Conservation (phyloP, 2,329 filamentous ascomycete genomes). For the Rhexocercosporidium sp. region DNA sequence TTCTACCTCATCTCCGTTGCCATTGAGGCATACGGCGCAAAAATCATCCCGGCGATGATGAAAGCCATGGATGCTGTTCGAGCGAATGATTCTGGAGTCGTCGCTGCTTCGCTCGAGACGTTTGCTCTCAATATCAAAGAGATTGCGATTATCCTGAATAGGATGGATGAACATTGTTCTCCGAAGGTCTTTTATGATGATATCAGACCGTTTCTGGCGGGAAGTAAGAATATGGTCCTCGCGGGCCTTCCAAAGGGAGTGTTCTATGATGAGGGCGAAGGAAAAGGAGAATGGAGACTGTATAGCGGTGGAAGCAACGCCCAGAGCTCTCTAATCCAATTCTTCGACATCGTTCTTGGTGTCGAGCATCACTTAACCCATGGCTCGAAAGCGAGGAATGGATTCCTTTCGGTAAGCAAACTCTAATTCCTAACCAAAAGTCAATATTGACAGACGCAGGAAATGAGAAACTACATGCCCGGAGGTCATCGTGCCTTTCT, state of each 20-base stretch:
- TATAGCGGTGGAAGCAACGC: slow-evolving; percentile 92
- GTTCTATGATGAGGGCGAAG: slow-evolving; percentile 78
- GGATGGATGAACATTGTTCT: slow-evolving; percentile 90
- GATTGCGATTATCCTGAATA: slow-evolving; percentile 69
- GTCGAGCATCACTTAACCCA: slow-evolving; percentile 69
- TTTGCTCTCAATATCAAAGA: slow-evolving; percentile 72
- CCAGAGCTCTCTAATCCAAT: slow-evolving; percentile 90
- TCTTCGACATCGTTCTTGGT: slow-evolving; percentile 86
- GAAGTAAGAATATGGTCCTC: slow-evolving; percentile 88
- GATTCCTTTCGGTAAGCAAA: slow-evolving; percentile 33
- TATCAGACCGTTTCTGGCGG: slow-evolving; percentile 87
- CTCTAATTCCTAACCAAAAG: background rate
- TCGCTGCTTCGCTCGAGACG: slow-evolving; percentile 66
- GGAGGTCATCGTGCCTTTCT: slow-evolving; percentile 82
- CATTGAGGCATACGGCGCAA: slow-evolving; percentile 82
- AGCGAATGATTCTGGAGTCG: slow-evolving; percentile 60
- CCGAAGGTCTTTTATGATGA: slow-evolving; percentile 88
- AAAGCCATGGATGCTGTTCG: slow-evolving; percentile 74
- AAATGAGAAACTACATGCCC: slow-evolving; percentile 92
- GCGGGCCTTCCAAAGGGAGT: slow-evolving; percentile 84
- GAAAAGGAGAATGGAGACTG: slow-evolving; percentile 71
- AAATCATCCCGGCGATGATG: slow-evolving; percentile 78
- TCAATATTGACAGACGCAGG: slow-evolving; percentile 39
- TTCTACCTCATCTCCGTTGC: slow-evolving; percentile 90
- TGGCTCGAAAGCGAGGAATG: slow-evolving; percentile 32